Percentiles rank a stretch among this genome's conserved stretches.
phyloP scores from a whole-genome alignment of 2,329 filamentous ascomycete species.

The Sporothrix inflata region DNA sequence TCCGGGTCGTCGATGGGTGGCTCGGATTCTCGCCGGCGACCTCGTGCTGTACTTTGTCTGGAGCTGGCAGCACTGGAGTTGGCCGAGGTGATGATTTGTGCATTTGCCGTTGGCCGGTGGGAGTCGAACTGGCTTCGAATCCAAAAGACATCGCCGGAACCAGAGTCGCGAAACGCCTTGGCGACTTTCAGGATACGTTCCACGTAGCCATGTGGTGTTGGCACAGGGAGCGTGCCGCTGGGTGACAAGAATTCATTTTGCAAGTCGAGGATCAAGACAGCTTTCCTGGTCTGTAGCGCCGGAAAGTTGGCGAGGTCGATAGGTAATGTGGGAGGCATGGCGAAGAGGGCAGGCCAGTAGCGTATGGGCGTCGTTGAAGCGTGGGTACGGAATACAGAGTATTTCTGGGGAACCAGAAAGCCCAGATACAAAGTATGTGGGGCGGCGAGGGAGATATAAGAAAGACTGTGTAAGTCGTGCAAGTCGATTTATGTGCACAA shows the following conservation, averaged over 20 bases:
- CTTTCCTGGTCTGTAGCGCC: conserved; percentile 63
- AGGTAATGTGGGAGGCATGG: conserved; percentile 52
- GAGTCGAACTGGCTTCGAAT: conserved; percentile 73
- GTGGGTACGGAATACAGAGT: not conserved
- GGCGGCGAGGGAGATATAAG: not conserved
- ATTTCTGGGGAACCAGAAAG: not conserved
- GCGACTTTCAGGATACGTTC: conserved; percentile 68
- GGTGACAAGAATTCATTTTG: conserved; percentile 85
- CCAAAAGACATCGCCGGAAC: conserved; percentile 78
- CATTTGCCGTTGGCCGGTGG: conserved; percentile 60
- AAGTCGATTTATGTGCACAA: not conserved
- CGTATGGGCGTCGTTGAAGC: not conserved
- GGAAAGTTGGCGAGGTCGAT: conserved; percentile 62
- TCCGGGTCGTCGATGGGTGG: conserved; percentile 41
- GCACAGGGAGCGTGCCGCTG: conserved; percentile 68
- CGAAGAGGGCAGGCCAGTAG: not conserved
- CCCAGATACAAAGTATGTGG: not conserved
- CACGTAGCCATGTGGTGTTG: conserved; percentile 66
- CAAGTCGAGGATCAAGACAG: conserved; percentile 80
- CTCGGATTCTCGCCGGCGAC: conserved; percentile 17
- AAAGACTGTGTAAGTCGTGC: not conserved
- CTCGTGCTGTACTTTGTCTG: not conserved
- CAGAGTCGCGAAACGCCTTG: conserved; percentile 70
- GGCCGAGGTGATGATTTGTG: conserved; percentile 51
- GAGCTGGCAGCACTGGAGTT: not conserved